Evolutionary conservation across 192 early-diverging fungal species (phyloP).

Genomic region (Glomus cerebriforme): DNA sequence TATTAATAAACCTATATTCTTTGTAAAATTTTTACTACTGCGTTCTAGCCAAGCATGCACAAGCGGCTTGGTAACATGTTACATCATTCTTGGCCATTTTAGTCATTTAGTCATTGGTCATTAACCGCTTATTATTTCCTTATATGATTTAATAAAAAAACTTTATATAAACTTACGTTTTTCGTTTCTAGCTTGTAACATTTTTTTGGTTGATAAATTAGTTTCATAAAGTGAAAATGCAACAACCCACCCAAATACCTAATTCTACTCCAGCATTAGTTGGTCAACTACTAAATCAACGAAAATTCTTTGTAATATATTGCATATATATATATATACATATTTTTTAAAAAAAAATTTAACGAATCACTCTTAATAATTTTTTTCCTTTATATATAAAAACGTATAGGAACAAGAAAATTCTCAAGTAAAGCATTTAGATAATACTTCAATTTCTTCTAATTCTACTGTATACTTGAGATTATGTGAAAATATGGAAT

Average conservation of each 20-base stretch:
- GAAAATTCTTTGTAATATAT: conserved; percentile 15
- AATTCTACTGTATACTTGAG: conserved; percentile 23
- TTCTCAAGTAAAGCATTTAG: conserved; percentile 1
- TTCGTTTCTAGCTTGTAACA: background rate
- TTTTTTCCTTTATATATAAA: background rate
- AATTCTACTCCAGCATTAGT: background rate
- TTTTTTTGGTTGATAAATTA: background rate
- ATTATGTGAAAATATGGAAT: conserved; percentile 19
- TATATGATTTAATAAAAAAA: no score
- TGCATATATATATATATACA: background rate
- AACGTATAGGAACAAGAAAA: conserved; percentile 4
- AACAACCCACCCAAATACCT: background rate
- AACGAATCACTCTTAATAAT: background rate
- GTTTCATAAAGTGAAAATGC: background rate
- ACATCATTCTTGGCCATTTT: no score
- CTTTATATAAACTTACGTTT: no score
- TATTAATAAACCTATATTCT: no score
- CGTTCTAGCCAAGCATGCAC: no score
- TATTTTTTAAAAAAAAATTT: background rate
- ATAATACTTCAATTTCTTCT: conserved; percentile 5
- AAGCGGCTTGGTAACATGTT: no score
- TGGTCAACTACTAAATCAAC: background rate
- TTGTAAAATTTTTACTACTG: no score
- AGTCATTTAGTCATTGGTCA: no score
- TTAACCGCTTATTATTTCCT: no score